A percentile compares a stretch with the other conserved stretches of the same genome.
These are phyloP conservation scores for Ailanthus altissimus DNA, from an alignment of 345 rosid species.

Conservation along the genomic window DNA sequence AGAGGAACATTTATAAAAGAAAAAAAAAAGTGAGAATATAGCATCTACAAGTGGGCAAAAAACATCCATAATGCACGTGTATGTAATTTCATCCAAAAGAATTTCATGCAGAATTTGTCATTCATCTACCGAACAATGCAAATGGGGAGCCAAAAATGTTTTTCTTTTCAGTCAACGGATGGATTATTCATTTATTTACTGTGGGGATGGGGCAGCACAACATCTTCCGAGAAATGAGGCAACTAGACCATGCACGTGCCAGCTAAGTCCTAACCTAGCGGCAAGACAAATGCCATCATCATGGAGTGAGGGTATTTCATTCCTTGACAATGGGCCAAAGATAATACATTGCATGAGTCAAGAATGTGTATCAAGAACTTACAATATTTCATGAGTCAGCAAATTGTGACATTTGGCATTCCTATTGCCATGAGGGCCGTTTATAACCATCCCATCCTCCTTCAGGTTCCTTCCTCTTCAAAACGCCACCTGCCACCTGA, in stretches of 20 bases:
- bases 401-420: conserved; percentile 24
- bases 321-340: not conserved
- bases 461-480: conserved; percentile 88
- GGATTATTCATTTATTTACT: not conserved
- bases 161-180: not conserved
- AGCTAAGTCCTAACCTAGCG: not conserved
- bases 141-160: not conserved
- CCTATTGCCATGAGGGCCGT: conserved; percentile 81
- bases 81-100: not conserved
- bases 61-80: not conserved
- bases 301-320: not conserved
- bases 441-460: conserved; percentile 90
- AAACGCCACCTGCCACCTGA: conserved; percentile 60
- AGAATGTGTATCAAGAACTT: conserved; percentile 27
- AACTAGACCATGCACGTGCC: not conserved
- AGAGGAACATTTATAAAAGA: not conserved
- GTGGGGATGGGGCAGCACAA: not conserved
- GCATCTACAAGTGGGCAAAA: not conserved
- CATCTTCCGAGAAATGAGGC: not conserved
- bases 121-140: not conserved
- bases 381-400: conserved; percentile 42
- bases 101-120: not conserved
- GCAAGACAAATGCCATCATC: not conserved
- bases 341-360: not conserved
- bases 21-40: not conserved